Base-by-base conservation (phyloP, 2,329 filamentous ascomycete species). In the Xylariaceae sp. region DNA sequence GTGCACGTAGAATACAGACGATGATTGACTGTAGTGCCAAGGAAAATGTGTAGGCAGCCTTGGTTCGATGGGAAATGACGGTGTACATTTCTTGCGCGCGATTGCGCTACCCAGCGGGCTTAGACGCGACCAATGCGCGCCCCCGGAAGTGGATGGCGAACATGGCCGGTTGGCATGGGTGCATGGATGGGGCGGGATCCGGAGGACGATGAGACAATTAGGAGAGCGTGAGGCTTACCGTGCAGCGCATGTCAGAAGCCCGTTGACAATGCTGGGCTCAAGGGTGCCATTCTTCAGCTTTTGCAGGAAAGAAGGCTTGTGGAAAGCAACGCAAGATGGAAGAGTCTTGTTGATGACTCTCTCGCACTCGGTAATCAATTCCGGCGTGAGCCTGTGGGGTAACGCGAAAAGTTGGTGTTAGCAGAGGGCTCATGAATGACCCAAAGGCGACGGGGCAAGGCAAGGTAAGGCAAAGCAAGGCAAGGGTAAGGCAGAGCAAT, bases 271-370 rank as follows among this genome's bases (percentile, higher is more conserved):
- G 36, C 73, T 74, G 22, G 71, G 64, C 43, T 81, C 77, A 26
- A 81, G 67, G 2, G 69, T 68, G 17, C 66, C 70, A 51, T 68
- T 76, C 65, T 79, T 80, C 38, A 81, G 67, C 56, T 79, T 77
- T 61, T 78, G 74, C 26, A 81, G 59, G 60, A 80, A 80, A 2
- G 76, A 76, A 7, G 77, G 76, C 64, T 79, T 80, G 65, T 81
- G 77, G 57, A 81, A 81, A 54, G 76, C 77, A 32, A 81, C 75
- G 56, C 76, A 80, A 47, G 77, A 75, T 30, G 77, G 77, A 52
- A 80, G 71, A 12, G 76, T 78, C 66, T 78, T 80, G 53, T 71
- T 73, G 53, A 81, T 73, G 56, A 80, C 75, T 43, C 76, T 71
- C 62, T 81, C 77, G 59, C 76, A 79, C 63, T 81, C 77, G 50